Evolutionary conservation across 208 protist species (phyloP).

Genomic region (Endotrypanum monterogeii): DNA sequence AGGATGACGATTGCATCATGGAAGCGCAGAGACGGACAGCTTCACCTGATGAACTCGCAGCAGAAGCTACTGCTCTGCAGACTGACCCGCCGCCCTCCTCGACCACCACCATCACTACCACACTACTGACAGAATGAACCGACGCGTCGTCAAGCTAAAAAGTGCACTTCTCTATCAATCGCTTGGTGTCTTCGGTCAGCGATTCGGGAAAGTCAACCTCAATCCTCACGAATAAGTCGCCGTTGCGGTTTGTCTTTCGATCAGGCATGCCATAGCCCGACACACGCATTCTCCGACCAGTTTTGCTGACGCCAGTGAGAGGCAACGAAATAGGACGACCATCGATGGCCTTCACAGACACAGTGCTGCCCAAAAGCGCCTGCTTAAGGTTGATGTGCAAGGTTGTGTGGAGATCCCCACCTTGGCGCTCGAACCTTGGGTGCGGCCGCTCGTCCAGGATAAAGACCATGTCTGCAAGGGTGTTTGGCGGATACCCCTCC

Average conservation of each 20-base stretch:
- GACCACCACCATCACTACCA: not conserved
- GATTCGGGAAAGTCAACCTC: slow-evolving; percentile 79
- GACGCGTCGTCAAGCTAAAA: slow-evolving; percentile 45
- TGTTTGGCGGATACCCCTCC: slow-evolving; percentile 85
- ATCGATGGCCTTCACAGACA: slow-evolving; percentile 72
- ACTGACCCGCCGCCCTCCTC: slow-evolving; percentile 3
- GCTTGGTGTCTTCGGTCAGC: slow-evolving; percentile 74
- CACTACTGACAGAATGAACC: not conserved
- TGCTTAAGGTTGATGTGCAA: slow-evolving; percentile 85
- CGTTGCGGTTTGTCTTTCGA: slow-evolving; percentile 67
- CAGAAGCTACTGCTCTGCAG: not conserved
- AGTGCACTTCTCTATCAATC: slow-evolving; percentile 76
- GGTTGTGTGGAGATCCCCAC: slow-evolving; percentile 83
- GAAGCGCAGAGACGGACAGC: not conserved
- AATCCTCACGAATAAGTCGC: slow-evolving; percentile 80
- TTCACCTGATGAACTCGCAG: too few species aligned
- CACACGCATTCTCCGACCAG: slow-evolving; percentile 74
- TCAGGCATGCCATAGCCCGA: slow-evolving; percentile 74
- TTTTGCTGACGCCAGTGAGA: slow-evolving; percentile 76
- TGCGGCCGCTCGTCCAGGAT: slow-evolving; percentile 95
- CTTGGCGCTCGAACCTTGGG: slow-evolving; percentile 85
- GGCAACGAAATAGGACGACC: slow-evolving; percentile 50
- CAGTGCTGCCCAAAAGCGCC: slow-evolving; percentile 78
- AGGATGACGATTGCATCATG: not conserved
- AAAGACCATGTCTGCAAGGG: slow-evolving; percentile 96